Conservation (phyloP, 2,329 filamentous ascomycete genomes). For the Aspergillus pseudotamarii region DNA sequence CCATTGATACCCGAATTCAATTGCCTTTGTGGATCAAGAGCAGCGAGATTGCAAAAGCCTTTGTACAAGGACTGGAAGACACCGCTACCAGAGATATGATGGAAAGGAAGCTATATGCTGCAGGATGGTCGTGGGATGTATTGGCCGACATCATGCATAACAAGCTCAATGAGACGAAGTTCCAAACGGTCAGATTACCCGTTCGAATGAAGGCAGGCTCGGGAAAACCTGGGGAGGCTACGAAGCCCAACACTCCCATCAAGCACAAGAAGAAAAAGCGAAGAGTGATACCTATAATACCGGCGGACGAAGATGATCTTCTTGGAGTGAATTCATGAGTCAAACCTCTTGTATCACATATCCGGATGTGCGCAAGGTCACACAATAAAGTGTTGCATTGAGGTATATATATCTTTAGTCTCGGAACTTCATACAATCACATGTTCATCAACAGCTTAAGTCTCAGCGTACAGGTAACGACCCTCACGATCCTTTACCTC, state of each 20-base stretch:
- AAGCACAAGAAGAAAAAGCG: conserved; percentile 21
- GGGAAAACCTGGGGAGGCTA: neutral
- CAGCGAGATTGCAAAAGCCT: conserved; percentile 28
- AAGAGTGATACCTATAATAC: conserved; percentile 33
- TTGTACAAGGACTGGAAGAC: conserved; percentile 35
- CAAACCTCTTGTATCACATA: neutral
- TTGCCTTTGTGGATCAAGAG: conserved; percentile 24
- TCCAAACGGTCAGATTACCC: neutral
- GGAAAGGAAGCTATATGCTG: conserved; percentile 25
- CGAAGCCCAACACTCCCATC: neutral
- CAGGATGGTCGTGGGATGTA: conserved; percentile 32
- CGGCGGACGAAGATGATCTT: conserved; percentile 31
- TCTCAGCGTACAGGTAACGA: conserved; percentile 76
- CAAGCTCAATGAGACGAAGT: neutral
- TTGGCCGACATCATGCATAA: conserved; percentile 14
- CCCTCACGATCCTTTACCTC: conserved; percentile 76
- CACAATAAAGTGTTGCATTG: neutral
- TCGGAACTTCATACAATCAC: neutral
- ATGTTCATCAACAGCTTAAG: conserved; percentile 43
- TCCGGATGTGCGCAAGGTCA: neutral
- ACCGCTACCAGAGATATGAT: conserved; percentile 18
- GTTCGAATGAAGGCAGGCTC: neutral
- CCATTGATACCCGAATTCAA: conserved; percentile 19
- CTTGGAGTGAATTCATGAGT: conserved; percentile 8
- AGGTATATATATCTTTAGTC: conserved; percentile 10